Evolutionary conservation across 495 filamentous ascomycete genomes (phyloP), one percentile per base, ranked within the genome.

Genomic region (Ascodesmis nigricans): DNA sequence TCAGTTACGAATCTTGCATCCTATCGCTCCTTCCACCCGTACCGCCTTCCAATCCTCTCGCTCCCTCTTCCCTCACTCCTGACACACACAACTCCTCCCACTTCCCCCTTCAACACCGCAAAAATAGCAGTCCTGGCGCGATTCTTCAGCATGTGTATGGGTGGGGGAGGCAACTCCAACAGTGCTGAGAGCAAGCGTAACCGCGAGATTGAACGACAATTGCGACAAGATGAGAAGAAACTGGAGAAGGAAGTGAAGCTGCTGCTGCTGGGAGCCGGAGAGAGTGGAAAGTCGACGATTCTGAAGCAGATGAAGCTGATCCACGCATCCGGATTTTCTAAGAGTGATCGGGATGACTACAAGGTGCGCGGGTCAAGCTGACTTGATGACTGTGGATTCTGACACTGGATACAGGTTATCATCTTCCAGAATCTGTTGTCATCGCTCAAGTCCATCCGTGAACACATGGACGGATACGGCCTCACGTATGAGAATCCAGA

Each of bases 301-400:
- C 67, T 97, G 33, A 97, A 97, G 61, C 87, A 97, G 64, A 97
- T 97, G 87, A 82, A 84, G 50, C 73, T 97, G 55, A 95, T 97
- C 46, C 83, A 97, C 52, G 74, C 80, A 25, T 69, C 79, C 53
- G 87, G 90, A 14, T 95, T 93, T 55, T 78, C 76, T 27, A 72
- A 83, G 44, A 74, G 71, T 43, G 87, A 97, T 55, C 76, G 35
- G 18, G 35, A 37, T 15, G 35, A 37, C 17, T 37, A 37, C 26
- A 37, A 30, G 35, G 35, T 37, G 9, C 23, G 19, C 15, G 22
- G 9, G 10, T 23, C 31, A 15, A 10, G 10, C 10, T 31, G 10
- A 1, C 15, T 17, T 17, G 71, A 83, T 43, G 81, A 91, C 58
- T 91, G n/a, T n/a, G n/a, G n/a, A n/a, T n/a, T n/a, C n/a, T n/a